Evolutionary conservation across 1,139 yeast species (phyloP).

Genomic region (Arxiozyma heterogenica): DNA sequence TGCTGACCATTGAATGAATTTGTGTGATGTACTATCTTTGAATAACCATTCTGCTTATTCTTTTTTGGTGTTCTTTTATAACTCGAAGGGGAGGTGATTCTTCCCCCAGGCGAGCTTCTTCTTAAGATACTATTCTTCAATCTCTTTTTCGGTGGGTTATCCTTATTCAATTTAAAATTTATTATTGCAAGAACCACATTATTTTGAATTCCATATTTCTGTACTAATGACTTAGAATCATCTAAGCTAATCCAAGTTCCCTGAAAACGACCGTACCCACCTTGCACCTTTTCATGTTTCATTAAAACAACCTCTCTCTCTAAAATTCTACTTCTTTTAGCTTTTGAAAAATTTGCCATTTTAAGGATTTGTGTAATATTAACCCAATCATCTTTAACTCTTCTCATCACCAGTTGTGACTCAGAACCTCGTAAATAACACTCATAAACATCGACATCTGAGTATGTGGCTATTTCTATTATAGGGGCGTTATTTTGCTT

Average conservation of each 20-base stretch:
- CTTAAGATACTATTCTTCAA: conserved; percentile 31
- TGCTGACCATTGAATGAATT: background rate
- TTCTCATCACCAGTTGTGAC: conserved; percentile 47
- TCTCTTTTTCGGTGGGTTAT: conserved; percentile 44
- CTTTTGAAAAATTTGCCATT: conserved; percentile 78
- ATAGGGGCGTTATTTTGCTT: conserved; percentile 11
- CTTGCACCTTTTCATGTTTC: conserved; percentile 82
- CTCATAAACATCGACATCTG: conserved; percentile 47
- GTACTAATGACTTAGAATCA: conserved; percentile 44
- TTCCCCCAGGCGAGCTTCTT: conserved; percentile 27
- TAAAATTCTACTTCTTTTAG: conserved; percentile 70
- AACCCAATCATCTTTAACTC: conserved; percentile 69
- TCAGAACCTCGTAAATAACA: conserved; percentile 35
- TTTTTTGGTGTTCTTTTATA: conserved; percentile 31
- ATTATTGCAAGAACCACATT: conserved; percentile 47
- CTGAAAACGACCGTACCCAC: conserved; percentile 89
- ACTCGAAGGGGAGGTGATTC: conserved; percentile 27
- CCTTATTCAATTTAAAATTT: conserved; percentile 41
- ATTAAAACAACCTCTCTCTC: conserved; percentile 84
- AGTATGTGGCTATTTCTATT: conserved; percentile 29
- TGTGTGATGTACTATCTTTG: conserved; percentile 1
- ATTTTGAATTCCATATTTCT: conserved; percentile 45
- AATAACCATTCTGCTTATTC: conserved; percentile 9
- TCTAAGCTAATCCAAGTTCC: conserved; percentile 87
- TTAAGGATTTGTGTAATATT: conserved; percentile 90